Base-by-base conservation (phyloP, 1,284 basidiomycete genomes). In the Marasmius fiardii region DNA sequence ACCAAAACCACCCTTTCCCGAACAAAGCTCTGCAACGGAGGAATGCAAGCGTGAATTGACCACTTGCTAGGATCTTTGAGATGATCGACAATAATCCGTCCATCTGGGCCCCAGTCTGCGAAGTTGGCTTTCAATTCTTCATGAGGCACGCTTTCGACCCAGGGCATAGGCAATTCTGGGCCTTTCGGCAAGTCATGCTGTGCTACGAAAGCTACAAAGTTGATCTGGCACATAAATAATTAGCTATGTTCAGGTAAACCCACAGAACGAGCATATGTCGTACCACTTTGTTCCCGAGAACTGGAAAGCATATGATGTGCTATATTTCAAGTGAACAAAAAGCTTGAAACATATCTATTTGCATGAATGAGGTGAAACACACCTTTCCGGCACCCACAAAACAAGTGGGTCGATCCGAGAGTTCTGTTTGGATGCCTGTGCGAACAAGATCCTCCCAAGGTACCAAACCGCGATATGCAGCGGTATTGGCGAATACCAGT, bases 301-400 rank as follows among this genome's bases (percentile, higher is more conserved):
- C 80, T 0, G 82, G 80, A 63, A 81, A 83, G 2, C 77, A 75
- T 50, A 85, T 78, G 31, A 85, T 66, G 64, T 86, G 84, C 79
- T 85, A n/a, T n/a, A n/a, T n/a, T n/a, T n/a, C n/a, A 31, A 4
- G n/a, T n/a, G n/a, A n/a, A n/a, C n/a, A n/a, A n/a, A n/a, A n/a
- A n/a, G n/a, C n/a, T n/a, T n/a, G n/a, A n/a, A n/a, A n/a, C n/a
- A n/a, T n/a, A n/a, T n/a, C n/a, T n/a, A n/a, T n/a, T n/a, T n/a
- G 10, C 28, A 4, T 10, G 28, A 31, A 31, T 31, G 5, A 31
- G 28, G 28, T 31, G 10, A 31, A 4, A 43, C 64, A 47, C 49
- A 80, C 81, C 69, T 76, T 77, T 44, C 71, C 67, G 16, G 68
- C 63, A 1, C 78, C 79, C 49, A 74, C 58, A 61, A 77, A 78